Conservation (phyloP, 1,139 yeast species). For the Spencermartinsiella ligniputridi region DNA sequence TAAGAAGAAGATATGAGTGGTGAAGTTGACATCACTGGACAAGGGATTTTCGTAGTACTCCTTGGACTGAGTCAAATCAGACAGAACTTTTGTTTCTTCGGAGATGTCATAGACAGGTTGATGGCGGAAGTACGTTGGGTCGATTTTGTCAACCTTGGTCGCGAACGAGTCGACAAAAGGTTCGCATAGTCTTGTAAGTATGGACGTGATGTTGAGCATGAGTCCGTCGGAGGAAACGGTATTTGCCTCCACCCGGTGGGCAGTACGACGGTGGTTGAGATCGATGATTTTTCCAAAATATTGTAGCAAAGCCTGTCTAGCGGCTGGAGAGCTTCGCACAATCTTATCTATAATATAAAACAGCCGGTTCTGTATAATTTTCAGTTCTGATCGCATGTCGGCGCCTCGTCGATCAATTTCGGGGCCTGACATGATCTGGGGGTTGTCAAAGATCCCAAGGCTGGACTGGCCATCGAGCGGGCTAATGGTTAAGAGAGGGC, state of each 20-base stretch:
- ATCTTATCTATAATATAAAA: slow-evolving; percentile 68
- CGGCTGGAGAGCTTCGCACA: slow-evolving; percentile 65
- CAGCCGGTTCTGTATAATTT: slow-evolving; percentile 36
- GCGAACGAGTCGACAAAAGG: slow-evolving; percentile 70
- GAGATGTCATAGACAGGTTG: slow-evolving; percentile 51
- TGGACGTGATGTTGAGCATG: slow-evolving; percentile 68
- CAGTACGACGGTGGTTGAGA: slow-evolving; percentile 79
- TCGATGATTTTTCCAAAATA: slow-evolving; percentile 73
- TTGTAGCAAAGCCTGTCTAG: slow-evolving; percentile 58
- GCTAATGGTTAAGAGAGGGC: slow-evolving; percentile 71
- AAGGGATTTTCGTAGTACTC: slow-evolving; percentile 43
- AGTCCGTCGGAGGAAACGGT: slow-evolving; percentile 75
- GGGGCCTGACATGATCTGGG: slow-evolving; percentile 22
- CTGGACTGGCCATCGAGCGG: slow-evolving; percentile 47
- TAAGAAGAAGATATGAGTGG: slow-evolving; percentile 81
- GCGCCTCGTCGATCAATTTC: slow-evolving; percentile 22
- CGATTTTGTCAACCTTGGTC: slow-evolving; percentile 70
- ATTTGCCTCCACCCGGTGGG: slow-evolving; percentile 71
- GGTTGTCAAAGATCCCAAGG: slow-evolving; percentile 23
- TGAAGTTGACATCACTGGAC: slow-evolving; percentile 57
- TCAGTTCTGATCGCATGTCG: slow-evolving; percentile 29
- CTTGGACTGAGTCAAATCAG: slow-evolving; percentile 67
- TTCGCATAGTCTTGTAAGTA: slow-evolving; percentile 66
- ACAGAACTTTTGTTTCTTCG: slow-evolving; percentile 80
- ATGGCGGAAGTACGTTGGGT: slow-evolving; percentile 56